Percentiles rank a stretch among this genome's conserved stretches.
These are phyloP conservation scores for Penicillium sp. DNA, from an alignment of 2,329 filamentous ascomycete species.

Conservation along the genomic window DNA sequence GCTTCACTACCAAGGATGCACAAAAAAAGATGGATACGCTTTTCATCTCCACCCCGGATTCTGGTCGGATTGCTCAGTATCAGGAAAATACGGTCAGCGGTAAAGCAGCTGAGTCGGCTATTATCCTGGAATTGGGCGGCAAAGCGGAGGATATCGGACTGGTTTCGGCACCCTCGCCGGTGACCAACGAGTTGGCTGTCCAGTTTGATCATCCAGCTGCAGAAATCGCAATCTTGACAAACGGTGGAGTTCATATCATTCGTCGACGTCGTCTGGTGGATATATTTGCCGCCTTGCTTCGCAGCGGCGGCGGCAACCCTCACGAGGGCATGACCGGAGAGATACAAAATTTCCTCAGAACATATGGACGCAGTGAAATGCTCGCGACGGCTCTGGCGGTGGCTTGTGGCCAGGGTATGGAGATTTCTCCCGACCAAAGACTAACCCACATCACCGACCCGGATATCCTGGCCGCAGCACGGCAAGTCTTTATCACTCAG, in stretches of 20 bases:
- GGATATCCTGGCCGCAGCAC: constrained; percentile 67
- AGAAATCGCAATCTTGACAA: constrained; percentile 88
- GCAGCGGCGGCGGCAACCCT: constrained; percentile 65
- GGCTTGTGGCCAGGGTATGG: constrained; percentile 87
- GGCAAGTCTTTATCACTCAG: constrained; percentile 87
- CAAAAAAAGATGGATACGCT: constrained; percentile 62
- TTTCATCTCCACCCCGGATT: constrained; percentile 84
- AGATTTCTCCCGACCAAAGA: constrained; percentile 68
- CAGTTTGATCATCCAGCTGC: constrained; percentile 81
- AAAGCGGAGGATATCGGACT: constrained; percentile 74
- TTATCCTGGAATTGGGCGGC: constrained; percentile 72
- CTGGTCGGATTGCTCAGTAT: constrained; percentile 68
- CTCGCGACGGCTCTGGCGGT: constrained; percentile 89
- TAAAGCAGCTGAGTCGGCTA: constrained; percentile 73
- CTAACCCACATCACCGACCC: constrained; percentile 72
- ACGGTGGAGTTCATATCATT: constrained; percentile 82
- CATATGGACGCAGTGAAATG: constrained; percentile 84
- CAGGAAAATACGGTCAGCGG: constrained; percentile 51
- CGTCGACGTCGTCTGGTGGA: constrained; percentile 82
- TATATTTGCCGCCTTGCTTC: constrained; percentile 79
- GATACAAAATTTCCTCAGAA: constrained; percentile 74
- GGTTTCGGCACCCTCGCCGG: constrained; percentile 65
- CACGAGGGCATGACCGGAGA: constrained; percentile 73
- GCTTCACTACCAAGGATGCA: constrained; percentile 66
- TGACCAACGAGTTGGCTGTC: constrained; percentile 83